phyloP scores from a whole-genome alignment of 2,329 filamentous ascomycete species.

The Clarireedia sp. region DNA sequence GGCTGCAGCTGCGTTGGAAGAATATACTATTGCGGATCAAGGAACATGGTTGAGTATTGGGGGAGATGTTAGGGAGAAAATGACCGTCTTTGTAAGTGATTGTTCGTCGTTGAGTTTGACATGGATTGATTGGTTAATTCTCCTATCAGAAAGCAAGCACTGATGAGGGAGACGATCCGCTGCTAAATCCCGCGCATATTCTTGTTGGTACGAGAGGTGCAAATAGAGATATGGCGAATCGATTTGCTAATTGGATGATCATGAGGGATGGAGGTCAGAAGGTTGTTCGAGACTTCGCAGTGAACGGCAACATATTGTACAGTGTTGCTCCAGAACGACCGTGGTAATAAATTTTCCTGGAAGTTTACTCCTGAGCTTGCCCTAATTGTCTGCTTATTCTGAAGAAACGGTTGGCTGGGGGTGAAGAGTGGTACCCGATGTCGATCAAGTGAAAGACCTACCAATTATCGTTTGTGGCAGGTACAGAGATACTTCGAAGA shows the following conservation, averaged over 20 bases:
- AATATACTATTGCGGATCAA: slow-evolving; percentile 41
- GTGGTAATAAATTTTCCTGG: too few species aligned
- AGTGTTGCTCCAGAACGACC: slow-evolving; percentile 27
- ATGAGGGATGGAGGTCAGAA: slow-evolving; percentile 30
- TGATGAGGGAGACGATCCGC: slow-evolving; percentile 31
- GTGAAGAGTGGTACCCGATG: too few species aligned
- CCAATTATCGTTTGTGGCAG: too few species aligned
- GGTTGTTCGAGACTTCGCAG: slow-evolving; percentile 32
- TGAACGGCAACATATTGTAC: slow-evolving; percentile 32
- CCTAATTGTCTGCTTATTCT: too few species aligned
- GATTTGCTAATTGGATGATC: slow-evolving; percentile 36
- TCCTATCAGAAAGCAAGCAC: slow-evolving; percentile 28
- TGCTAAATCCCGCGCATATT: slow-evolving; percentile 38
- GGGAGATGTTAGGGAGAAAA: slow-evolving; percentile 28
- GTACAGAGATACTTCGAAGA: too few species aligned
- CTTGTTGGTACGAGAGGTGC: slow-evolving; percentile 32
- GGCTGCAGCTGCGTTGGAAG: slow-evolving; percentile 34
- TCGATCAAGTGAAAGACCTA: too few species aligned
- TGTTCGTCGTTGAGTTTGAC: neutral
- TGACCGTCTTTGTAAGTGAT: slow-evolving; percentile 30
- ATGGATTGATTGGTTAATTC: slow-evolving; percentile 3
- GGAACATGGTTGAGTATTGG: slow-evolving; percentile 38
- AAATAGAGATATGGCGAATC: slow-evolving; percentile 30
- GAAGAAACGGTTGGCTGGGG: too few species aligned
- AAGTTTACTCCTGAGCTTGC: too few species aligned